These are phyloP conservation scores for Talaromyces trachyspermus DNA, from an alignment of 495 filamentous ascomycete genomes.

Conservation along the genomic window DNA sequence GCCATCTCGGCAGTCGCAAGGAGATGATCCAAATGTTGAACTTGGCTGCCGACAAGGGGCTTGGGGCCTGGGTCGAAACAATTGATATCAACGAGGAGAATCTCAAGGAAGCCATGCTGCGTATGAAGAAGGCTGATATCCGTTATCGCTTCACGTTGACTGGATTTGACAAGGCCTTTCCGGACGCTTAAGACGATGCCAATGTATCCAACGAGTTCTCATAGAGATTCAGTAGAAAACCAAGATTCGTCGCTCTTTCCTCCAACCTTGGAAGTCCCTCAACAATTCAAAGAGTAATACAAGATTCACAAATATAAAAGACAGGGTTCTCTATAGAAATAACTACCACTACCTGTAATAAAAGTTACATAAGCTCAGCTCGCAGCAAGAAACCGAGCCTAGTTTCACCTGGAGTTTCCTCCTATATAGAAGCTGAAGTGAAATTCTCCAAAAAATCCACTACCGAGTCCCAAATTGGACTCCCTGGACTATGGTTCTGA, in stretches of 20 bases:
- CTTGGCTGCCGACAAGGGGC: conserved; percentile 70
- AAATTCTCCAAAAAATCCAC: too few relatives aligned
- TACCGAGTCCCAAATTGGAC: too few relatives aligned
- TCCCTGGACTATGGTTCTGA: too few relatives aligned
- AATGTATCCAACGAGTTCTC: background rate
- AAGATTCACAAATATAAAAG: background rate
- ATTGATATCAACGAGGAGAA: conserved; percentile 64
- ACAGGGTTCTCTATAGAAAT: background rate
- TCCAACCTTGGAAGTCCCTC: background rate
- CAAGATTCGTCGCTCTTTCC: background rate
- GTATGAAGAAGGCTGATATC: conserved; percentile 65
- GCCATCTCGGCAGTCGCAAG: conserved; percentile 70
- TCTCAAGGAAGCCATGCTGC: conserved; percentile 56
- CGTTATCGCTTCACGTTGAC: conserved; percentile 60
- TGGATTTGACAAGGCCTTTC: conserved; percentile 58
- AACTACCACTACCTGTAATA: too few relatives aligned
- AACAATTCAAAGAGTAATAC: background rate
- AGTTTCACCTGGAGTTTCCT: too few relatives aligned
- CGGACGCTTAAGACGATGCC: background rate
- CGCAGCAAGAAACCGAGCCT: too few relatives aligned
- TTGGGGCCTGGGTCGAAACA: conserved; percentile 77
- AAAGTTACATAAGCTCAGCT: too few relatives aligned
- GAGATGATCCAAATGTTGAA: conserved; percentile 83
- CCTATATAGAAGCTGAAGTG: too few relatives aligned
- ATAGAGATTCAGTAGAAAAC: background rate